Evolutionary conservation across 345 rosid genomes (phyloP), one percentile per base, ranked within the genome.

Genomic region (Kandelia obovata): DNA sequence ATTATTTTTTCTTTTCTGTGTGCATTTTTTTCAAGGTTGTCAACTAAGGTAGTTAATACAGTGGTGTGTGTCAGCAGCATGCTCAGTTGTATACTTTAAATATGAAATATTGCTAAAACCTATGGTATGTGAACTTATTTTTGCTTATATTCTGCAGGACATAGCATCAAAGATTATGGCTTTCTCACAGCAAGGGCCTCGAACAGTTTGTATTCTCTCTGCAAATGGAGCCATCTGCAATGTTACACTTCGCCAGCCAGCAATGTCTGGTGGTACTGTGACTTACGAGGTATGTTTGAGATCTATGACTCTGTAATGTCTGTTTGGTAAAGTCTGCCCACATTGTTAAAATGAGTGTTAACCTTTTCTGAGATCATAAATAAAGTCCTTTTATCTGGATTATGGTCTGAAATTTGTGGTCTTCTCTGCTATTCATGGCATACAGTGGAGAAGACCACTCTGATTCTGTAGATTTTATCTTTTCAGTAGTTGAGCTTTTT

Each of bases 221-320:
- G 98, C 96, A 68, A 85, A 75, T 85, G 99, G 99, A 55, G 89
- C 96, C 32, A 77, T 95, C 68, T 74, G 82, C 82, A 82, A 80
- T 68, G 93, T 85, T 63, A 87, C 89, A 31, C 88, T 94, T 58
- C 84, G 85, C 70, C 91, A 87, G 71, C 85, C 89, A 30, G 74
- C 88, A 55, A 71, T 70, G 76, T 46, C 90, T 55, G 80, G 83
- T 75, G 87, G 88, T 35, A 58, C 87, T 2, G 82, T 83, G 74
- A 77, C 95, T 58, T 88, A 86, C 66, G 97, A 94, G 98, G 97
- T 91, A 74, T 59, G 66, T 70, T 60, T 65, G 46, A 61, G 58
- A 51, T 8, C 20, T 46, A 10, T 27, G 28, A 21, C 31, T 52
- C 25, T 68, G 3, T 39, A 35, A 32, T 46, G 67, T 67, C 56